Base-by-base conservation (phyloP, 163 green algal genomes). In the Coccomyxa subellipsoidea region DNA sequence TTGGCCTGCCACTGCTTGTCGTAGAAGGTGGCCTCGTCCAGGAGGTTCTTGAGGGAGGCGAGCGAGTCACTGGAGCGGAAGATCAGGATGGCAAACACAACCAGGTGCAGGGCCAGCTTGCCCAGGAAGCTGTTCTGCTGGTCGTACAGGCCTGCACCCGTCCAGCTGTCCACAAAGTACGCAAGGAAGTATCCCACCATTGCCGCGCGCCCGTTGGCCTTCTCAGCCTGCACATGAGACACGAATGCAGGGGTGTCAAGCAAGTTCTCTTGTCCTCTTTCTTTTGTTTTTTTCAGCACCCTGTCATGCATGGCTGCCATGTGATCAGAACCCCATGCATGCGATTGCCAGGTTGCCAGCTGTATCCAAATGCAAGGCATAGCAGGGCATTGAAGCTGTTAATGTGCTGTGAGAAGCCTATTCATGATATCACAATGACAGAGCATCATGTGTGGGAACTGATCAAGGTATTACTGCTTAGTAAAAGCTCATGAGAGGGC, bases 21-120 rank as follows among this genome's bases (percentile, higher is more conserved):
- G 83, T 99, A 99, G 92, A 99, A 99, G 35, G 95, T 99, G 5
- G 94, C 96, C 91, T 99, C 97, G 53, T 99, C 93, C 0, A 98
- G 54, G 75, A 99, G 85, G 59, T 90, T 90, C 87, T 97, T 97
- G 88, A 94, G 94, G 71, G 94, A 95, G 78, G 95, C 89, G 35
- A 99, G 27, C 77, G 97, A 94, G 37, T 85, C 81, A 29, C 76
- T 90, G 71, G 84, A 90, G 76, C 95, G 83, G 84, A 95, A 87
- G 66, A 96, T 83, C 69, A 99, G 89, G 75, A 98, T 90, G 53
- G 83, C 95, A 85, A 98, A 95, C 32, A 99, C 94, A 39, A 90
- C 91, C 4, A 98, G 71, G 85, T 98, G 90, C 75, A 99, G 91
- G 38, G 94, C 84, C 70, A 99, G 37, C 92, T 99, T 98, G 84